These are phyloP conservation scores for Pneumocystis murina DNA, from an alignment of 1,139 yeast species.

Conservation along the genomic window DNA sequence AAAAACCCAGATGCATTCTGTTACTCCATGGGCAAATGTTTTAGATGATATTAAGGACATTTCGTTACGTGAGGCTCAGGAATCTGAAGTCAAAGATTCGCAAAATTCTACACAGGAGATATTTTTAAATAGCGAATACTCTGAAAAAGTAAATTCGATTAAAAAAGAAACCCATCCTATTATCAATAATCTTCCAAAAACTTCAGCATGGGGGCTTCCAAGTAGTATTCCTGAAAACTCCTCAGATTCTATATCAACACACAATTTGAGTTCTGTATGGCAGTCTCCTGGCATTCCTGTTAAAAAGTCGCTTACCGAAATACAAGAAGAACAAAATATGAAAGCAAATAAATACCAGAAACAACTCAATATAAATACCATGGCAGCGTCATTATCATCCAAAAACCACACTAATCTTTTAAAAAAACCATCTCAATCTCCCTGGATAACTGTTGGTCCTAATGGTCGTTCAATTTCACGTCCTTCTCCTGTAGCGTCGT, in stretches of 20 bases:
- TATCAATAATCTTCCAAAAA: neutral
- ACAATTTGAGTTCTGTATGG: neutral
- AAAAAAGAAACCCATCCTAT: neutral
- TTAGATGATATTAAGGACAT: slow-evolving; percentile 28
- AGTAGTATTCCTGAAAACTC: neutral
- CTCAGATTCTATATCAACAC: neutral
- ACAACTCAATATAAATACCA: slow-evolving; percentile 18
- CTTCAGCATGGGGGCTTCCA: neutral
- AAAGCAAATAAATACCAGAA: slow-evolving; percentile 13
- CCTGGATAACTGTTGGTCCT: slow-evolving; percentile 14
- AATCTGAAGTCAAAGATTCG: slow-evolving; percentile 35
- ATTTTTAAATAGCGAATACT: neutral
- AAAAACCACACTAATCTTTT: neutral
- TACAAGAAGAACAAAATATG: slow-evolving; percentile 31
- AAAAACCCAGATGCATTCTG: slow-evolving; percentile 27
- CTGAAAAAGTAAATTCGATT: neutral
- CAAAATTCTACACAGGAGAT: slow-evolving; percentile 22
- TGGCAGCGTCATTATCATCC: slow-evolving; percentile 3
- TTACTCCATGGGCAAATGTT: slow-evolving; percentile 22
- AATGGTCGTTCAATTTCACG: slow-evolving; percentile 14
- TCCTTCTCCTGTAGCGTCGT: neutral
- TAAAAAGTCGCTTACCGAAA: slow-evolving; percentile 32
- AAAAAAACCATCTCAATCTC: slow-evolving; percentile 3
- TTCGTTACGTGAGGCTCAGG: slow-evolving; percentile 56
- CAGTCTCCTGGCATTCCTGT: slow-evolving; percentile 15